phyloP scores from a whole-genome alignment of 2,329 filamentous ascomycete genomes.

The Nothomitra cinnamomea region DNA sequence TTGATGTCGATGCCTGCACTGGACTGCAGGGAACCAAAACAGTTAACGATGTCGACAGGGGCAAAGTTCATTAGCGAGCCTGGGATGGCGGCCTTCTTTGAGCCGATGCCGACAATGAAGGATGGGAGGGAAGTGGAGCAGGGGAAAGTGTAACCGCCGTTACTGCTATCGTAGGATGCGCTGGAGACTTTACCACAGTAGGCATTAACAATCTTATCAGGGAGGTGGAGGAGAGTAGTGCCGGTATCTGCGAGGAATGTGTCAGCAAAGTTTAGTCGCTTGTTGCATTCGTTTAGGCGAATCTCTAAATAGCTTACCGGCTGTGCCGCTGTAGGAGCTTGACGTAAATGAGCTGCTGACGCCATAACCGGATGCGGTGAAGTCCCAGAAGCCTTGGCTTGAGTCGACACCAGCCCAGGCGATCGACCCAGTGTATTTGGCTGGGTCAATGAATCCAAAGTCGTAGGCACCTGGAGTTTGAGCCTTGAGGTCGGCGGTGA shows the following conservation, averaged over 20 bases:
- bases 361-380: slow-evolving; percentile 21
- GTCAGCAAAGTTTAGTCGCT: not conserved
- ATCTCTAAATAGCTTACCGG: slow-evolving; percentile 9
- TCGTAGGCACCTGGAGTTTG: slow-evolving; percentile 34
- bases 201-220: slow-evolving; percentile 20
- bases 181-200: slow-evolving; percentile 25
- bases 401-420: slow-evolving; percentile 38
- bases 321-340: slow-evolving; percentile 30
- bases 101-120: slow-evolving; percentile 19
- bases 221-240: slow-evolving; percentile 26
- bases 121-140: slow-evolving; percentile 21
- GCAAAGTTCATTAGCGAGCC: slow-evolving; percentile 24
- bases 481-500: slow-evolving; percentile 40
- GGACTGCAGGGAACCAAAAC: slow-evolving; percentile 42
- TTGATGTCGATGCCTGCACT: slow-evolving; percentile 36
- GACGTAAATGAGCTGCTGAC: slow-evolving; percentile 20
- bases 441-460: slow-evolving; percentile 40
- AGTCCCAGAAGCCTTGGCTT: slow-evolving; percentile 45
- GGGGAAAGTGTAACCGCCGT: slow-evolving; percentile 23
- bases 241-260: slow-evolving; percentile 23
- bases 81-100: slow-evolving; percentile 18
- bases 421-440: slow-evolving; percentile 41
- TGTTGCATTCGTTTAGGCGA: not conserved
- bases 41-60: slow-evolving; percentile 22
- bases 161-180: slow-evolving; percentile 18